Base-by-base conservation (phyloP, 441 rosid genomes). In the Erodium trifolium region DNA sequence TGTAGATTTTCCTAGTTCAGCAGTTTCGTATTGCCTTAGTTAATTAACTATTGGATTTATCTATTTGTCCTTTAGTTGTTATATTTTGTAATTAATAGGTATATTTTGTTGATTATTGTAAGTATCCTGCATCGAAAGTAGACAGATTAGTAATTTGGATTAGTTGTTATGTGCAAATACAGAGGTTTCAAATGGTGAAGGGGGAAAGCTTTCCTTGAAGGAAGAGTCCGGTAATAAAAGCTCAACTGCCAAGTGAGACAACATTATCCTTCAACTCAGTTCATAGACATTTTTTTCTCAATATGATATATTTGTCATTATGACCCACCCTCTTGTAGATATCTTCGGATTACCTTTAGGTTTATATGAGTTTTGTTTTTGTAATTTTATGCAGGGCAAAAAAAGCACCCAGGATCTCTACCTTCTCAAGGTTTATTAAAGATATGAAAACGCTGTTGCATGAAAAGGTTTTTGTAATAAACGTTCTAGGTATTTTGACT, bases 381-480 rank as follows among this genome's bases (percentile, higher is more conserved):
- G 8, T 19, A 53, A 64, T 49, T 63, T 12, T 23, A 67, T 67
- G 67, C 85, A 89, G 92, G 80, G 75, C 77, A 66, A 78, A 70
- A 27, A 67, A 66, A 71, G 70, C 74, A 64, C 71, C 72, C 17
- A 55, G 16, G 29, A 66, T 23, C 67, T 39, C 59, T 76, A 78
- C 84, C 74, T 73, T 84, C 67, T 82, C 88, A 66, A 78, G 82
- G 73, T 88, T 91, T 67, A 8, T 82, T 53, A 77, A 80, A 76
- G 99, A 94, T 71, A 59, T 88, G 82, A 85, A 80, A 83, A 71
- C 70, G 71, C 96, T 91, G 71, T 80, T 91, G 86, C 71, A 37
- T 6, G 88, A 87, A 31, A 88, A 82, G 83, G 88, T 90, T 69
- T 94, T 73, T 66, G 85, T 91, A n/a, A 84, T 91, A 66, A 94